Evolutionary conservation across 768 basidiomycete species (phyloP).

Genomic region (Phlegmacium glaucopus): DNA sequence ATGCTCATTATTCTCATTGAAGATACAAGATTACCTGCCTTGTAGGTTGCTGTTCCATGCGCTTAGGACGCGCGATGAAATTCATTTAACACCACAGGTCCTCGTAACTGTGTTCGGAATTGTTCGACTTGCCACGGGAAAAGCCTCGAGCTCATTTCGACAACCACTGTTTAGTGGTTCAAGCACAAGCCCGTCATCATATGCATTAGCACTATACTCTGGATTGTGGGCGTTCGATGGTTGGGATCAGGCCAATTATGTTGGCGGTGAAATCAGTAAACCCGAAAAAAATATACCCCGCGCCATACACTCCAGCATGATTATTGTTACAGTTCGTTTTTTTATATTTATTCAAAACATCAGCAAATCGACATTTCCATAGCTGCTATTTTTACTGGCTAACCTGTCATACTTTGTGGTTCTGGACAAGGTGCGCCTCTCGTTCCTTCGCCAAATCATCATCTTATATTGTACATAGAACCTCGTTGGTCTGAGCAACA

Average conservation of each 20-base stretch:
- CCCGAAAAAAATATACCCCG: slow-evolving; percentile 85
- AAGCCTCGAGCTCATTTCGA: slow-evolving; percentile 63
- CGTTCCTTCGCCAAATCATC: not conserved
- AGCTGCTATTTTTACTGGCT: slow-evolving; percentile 76
- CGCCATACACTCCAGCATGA: slow-evolving; percentile 90
- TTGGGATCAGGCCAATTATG: slow-evolving; percentile 92
- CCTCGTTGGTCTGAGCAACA: slow-evolving; percentile 76
- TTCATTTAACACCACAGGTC: slow-evolving; percentile 34
- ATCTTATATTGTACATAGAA: slow-evolving; percentile 29
- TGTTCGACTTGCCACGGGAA: slow-evolving; percentile 69
- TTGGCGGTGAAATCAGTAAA: slow-evolving; percentile 83
- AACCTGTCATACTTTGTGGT: slow-evolving; percentile 94
- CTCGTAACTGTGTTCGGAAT: slow-evolving; percentile 78
- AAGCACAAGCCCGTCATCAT: slow-evolving; percentile 75
- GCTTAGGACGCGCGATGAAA: too few relatives aligned
- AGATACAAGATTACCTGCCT: slow-evolving; percentile 54
- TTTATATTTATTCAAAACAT: not conserved
- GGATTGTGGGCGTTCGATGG: slow-evolving; percentile 96
- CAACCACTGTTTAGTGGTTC: slow-evolving; percentile 71
- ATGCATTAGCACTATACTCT: slow-evolving; percentile 93
- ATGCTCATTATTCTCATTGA: slow-evolving; percentile 5
- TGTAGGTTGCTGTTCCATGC: slow-evolving; percentile 36
- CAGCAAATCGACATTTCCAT: slow-evolving; percentile 2
- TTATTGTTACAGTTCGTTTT: slow-evolving; percentile 62
- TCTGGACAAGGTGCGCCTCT: slow-evolving; percentile 63